Conservation (phyloP, 345 rosid genomes). For the Hirschfeldia incana region DNA sequence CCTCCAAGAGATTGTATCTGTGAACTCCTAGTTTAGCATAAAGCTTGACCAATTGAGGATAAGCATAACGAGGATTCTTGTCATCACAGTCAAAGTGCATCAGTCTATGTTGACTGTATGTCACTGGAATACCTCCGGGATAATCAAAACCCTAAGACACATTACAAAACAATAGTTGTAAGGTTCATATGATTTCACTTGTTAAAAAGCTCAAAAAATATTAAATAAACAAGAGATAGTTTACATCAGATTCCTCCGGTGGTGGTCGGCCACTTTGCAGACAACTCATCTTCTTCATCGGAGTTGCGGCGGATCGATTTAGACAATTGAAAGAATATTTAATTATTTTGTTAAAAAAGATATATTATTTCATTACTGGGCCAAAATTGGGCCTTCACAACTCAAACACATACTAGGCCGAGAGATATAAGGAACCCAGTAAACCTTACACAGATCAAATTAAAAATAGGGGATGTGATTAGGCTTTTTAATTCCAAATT, state of each 20-base stretch:
- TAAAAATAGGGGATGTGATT: no score
- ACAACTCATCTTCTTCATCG: neutral
- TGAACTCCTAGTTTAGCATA: neutral
- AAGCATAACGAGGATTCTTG: neutral
- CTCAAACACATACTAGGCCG: no score
- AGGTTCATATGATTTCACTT: neutral
- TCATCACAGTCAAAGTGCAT: neutral
- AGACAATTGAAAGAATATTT: no score
- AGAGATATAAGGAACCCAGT: no score
- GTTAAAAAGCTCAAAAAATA: neutral
- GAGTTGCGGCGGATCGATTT: no score
- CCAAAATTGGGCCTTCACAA: no score
- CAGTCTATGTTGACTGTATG: neutral
- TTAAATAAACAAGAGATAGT: neutral
- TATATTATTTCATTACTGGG: no score
- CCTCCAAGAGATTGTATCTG: neutral
- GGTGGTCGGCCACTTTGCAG: no score
- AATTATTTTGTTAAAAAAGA: no score
- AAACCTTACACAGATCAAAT: no score
- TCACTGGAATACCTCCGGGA: neutral
- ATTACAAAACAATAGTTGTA: neutral
- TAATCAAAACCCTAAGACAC: neutral
- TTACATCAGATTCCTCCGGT: neutral
- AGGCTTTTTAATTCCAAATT: no score
- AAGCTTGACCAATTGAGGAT: neutral